A percentile compares a stretch with the other conserved stretches of the same genome.
Conservation (phyloP, 2,329 filamentous ascomycete genomes). For the Ophiostoma montium region DNA sequence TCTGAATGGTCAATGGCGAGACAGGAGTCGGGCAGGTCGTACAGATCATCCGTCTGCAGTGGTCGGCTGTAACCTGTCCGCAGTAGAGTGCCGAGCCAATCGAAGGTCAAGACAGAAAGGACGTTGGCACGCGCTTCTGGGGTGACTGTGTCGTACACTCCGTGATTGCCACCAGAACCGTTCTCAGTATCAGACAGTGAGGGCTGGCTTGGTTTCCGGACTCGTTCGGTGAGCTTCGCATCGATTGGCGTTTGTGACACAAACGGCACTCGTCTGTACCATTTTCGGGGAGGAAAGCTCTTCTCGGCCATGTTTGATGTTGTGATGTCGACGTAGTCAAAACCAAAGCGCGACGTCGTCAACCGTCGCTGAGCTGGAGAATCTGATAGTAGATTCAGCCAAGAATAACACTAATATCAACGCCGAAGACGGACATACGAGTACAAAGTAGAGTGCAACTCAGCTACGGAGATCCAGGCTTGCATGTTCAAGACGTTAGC, state of each 20-base stretch:
- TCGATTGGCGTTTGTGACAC: constrained; percentile 17
- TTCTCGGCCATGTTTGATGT: constrained; percentile 14
- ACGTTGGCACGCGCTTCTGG: constrained; percentile 14
- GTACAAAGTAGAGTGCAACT: no score
- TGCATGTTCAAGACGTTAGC: no score
- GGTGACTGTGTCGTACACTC: constrained; percentile 6
- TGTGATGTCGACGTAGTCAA: no score
- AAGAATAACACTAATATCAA: no score
- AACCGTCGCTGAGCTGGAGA: no score
- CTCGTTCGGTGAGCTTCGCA: constrained; percentile 10
- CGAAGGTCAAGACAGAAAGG: constrained; percentile 15
- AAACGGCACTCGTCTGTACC: constrained; percentile 20
- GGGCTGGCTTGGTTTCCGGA: background rate
- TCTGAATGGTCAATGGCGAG: constrained; percentile 13
- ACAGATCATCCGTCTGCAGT: constrained; percentile 15
- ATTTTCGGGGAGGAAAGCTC: constrained; percentile 18
- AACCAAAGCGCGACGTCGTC: no score
- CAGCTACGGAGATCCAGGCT: no score
- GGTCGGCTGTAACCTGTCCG: constrained; percentile 14
- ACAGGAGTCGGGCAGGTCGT: constrained; percentile 8
- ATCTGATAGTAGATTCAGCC: no score
- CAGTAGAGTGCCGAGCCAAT: constrained; percentile 15
- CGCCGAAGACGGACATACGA: no score
- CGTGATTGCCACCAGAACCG: background rate
- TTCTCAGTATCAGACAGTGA: constrained; percentile 2